Percentiles rank a stretch among this genome's conserved stretches.
Conservation (phyloP, 306 rosid species). For the Herpetospermum pedunculosum region DNA sequence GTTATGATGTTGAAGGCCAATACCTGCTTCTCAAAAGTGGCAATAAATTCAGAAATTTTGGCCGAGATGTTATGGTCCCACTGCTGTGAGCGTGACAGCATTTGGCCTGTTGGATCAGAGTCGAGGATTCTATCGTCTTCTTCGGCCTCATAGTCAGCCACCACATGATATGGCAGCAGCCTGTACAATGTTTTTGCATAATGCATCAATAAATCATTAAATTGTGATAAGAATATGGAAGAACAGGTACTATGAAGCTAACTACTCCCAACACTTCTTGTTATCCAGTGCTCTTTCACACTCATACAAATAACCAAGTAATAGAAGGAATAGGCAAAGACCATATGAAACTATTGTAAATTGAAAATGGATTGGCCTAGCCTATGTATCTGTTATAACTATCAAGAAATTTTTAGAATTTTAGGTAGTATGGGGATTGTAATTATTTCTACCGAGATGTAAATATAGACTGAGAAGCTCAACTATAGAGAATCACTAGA, state of each 20-base stretch:
- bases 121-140: constrained; percentile 96
- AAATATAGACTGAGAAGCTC: background rate
- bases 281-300: background rate
- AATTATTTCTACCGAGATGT: background rate
- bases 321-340: background rate
- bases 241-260: background rate
- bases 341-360: background rate
- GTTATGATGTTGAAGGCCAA: constrained; percentile 86
- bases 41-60: constrained; percentile 82
- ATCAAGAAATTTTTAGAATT: background rate
- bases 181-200: constrained; percentile 23
- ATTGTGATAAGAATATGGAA: background rate
- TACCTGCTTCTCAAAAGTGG: constrained; percentile 93
- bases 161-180: constrained; percentile 89
- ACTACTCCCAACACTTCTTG: background rate
- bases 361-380: background rate
- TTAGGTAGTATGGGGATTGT: background rate
- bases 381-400: background rate
- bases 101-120: constrained; percentile 83
- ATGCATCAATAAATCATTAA: background rate
- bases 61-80: constrained; percentile 94
- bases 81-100: constrained; percentile 92
- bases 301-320: background rate
- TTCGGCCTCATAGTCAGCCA: constrained; percentile 97
- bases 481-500: background rate